Evolutionary conservation across 225 moss, liverwort and hornwort species (phyloP), one percentile per base, ranked within the genome.

Genomic region (Asterella californica): DNA sequence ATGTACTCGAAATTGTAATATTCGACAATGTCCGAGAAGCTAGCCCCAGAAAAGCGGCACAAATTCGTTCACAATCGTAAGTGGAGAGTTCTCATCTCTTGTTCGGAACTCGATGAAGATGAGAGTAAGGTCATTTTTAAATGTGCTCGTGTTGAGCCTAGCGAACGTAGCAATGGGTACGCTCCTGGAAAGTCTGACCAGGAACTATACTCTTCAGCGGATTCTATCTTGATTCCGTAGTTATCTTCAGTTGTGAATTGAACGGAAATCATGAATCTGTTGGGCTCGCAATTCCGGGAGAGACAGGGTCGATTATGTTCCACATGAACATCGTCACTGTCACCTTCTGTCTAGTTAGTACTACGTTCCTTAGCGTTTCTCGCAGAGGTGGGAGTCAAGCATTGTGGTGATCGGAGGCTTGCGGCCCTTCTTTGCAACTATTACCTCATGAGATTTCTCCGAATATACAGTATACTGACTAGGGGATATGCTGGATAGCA

Each of bases 11-110:
- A 18, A 19, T 24, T 46, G 18, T 63, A 38, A 62, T 46, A 54
- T 84, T 42, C 54, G 2, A 83, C 62, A 53, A 90, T 90, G 92
- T 75, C 93, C 45, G 91, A 90, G 50, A 91, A 90, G 79, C 89
- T 93, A 74, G 88, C 91, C 78, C 90, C 93, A 30, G 79, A 83
- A 22, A 86, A 87, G 69, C 94, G 92, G 15, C 94, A 94, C 83
- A 84, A 86, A 65, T 91, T 89, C 48, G 86, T 86, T 42, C 91
- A 91, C 68, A 83, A 90, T 65, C 90, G 93, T 93, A 82, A 81
- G 52, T 52, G 12, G 52, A 52, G 52, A 1, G 32, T 37, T 59
- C 32, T 61, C 49, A 29, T 81, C 4, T 45, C 6, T 45, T 47
- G 14, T 47, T 45, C 27, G 49, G 24, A 6, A 12, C 17, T 12